Evolutionary conservation across 345 rosid genomes (phyloP).

Genomic region (Viola odorata): DNA sequence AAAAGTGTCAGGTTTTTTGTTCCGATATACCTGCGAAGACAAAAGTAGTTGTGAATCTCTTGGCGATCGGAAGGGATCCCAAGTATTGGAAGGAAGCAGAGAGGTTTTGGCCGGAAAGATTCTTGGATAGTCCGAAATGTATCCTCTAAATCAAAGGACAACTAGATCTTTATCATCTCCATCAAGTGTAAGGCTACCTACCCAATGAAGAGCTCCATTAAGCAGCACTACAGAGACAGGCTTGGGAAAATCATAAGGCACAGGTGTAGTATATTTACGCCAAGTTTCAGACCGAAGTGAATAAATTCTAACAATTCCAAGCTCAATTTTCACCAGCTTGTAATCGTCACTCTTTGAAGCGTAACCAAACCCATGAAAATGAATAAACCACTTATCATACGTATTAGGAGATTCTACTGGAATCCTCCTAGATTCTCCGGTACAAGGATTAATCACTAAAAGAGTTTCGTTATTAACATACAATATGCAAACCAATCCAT

Average conservation of each 20-base stretch:
- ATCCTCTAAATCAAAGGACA: conserved; percentile 5
- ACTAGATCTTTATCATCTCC: background rate
- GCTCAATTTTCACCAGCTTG: conserved; percentile 11
- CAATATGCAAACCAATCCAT: conserved; percentile 46
- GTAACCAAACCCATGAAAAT: too few relatives aligned
- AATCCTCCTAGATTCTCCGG: conserved; percentile 36
- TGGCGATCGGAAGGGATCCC: too few relatives aligned
- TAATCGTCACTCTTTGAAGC: conserved; percentile 41
- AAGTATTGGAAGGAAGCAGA: too few relatives aligned
- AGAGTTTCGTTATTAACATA: conserved; percentile 19
- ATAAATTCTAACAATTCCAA: background rate
- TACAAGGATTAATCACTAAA: conserved; percentile 44
- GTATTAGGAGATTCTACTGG: conserved; percentile 4
- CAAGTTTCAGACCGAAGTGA: background rate
- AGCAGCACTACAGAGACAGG: background rate
- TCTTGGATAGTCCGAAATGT: too few relatives aligned
- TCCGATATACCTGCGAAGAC: too few relatives aligned
- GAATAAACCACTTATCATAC: conserved; percentile 11
- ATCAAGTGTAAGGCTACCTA: too few relatives aligned
- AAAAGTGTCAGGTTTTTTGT: too few relatives aligned
- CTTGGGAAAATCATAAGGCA: background rate
- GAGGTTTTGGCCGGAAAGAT: too few relatives aligned
- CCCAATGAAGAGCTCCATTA: conserved; percentile 12
- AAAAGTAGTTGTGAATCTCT: too few relatives aligned
- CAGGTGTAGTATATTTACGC: background rate